Evolutionary conservation across 2,329 filamentous ascomycete genomes (phyloP).

Genomic region (Pleurostoma richardsiae): DNA sequence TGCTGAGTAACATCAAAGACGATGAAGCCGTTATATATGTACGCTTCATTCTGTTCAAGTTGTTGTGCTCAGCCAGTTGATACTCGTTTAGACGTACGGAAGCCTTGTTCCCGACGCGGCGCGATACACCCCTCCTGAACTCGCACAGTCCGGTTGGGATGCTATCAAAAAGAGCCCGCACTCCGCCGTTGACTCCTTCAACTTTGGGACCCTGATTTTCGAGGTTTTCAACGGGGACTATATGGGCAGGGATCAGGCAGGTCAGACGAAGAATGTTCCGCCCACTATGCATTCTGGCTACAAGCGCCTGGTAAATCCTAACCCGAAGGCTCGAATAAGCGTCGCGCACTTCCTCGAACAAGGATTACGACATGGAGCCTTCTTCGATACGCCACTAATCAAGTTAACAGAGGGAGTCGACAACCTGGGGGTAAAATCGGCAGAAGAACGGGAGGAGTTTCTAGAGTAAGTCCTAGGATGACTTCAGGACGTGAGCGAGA

Average conservation of each 20-base stretch:
- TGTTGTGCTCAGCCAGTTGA: constrained; percentile 5
- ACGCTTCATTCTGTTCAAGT: constrained; percentile 5
- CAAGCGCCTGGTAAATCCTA: constrained; percentile 80
- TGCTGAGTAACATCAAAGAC: constrained; percentile 91
- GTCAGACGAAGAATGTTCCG: constrained; percentile 81
- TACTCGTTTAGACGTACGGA: constrained; percentile 65
- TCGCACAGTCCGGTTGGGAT: constrained; percentile 87
- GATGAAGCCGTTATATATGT: constrained; percentile 91
- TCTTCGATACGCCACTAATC: constrained; percentile 91
- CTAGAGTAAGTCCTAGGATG: constrained; percentile 48
- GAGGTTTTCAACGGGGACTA: constrained; percentile 91
- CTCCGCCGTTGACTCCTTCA: constrained; percentile 80
- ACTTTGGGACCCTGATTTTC: constrained; percentile 76
- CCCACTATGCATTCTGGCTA: constrained; percentile 87
- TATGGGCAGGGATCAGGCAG: constrained; percentile 69
- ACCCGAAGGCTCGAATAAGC: constrained; percentile 82
- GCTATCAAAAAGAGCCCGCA: constrained; percentile 77
- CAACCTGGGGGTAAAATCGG: constrained; percentile 81
- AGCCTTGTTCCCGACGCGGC: constrained; percentile 80
- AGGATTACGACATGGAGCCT: constrained; percentile 73
- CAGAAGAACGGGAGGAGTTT: constrained; percentile 79
- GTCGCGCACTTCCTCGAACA: constrained; percentile 86
- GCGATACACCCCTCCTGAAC: constrained; percentile 81
- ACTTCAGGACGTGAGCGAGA: constrained; percentile 1
- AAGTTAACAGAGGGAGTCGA: constrained; percentile 91